Evolutionary conservation across 1,284 basidiomycete genomes (phyloP), one percentile per base, ranked within the genome.

Genomic region (Malassezia nana): DNA sequence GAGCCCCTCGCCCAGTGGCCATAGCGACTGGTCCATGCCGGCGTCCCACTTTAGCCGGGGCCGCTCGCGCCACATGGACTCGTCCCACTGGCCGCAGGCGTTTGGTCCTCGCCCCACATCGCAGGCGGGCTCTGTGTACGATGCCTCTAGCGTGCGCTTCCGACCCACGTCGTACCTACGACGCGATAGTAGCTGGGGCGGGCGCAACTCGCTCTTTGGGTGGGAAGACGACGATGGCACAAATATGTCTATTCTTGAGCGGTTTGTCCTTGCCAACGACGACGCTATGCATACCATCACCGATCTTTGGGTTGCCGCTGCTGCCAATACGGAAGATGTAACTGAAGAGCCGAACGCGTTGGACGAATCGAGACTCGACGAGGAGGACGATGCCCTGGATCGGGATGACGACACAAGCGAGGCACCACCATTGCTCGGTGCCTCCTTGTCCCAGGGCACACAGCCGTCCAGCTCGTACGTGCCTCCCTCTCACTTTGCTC

Each of bases 291-390:
- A 85, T 46, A 85, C 84, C 59, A 85, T 92, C 62, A 85, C 87
- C 4, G 89, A 91, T 75, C 77, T 92, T 13, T 92, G 89, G 89
- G 86, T 92, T 55, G 88, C 89, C 9, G 84, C 88, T 20, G 89
- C 89, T 3, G 87, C 89, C 77, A 88, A 87, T 13, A 46, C 38
- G 32, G 57, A 67, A 18, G 67, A 70, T 38, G 66, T 73, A 13
- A 57, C 59, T 0, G 63, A 70, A 26, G 82, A 86, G 58, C 81
- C 82, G 3, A 84, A 84, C 6, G 58, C 64, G 5, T 31, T 55
- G 15, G 49, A 51, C 5, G 55, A 30, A 22, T 50, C 56, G 20
- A 38, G 35, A 9, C 56, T 59, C 0, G 59, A 42, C 4, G 18
- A 52, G 5, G 80, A 81, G 40, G 70, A 47, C 18, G n/a, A n/a